A percentile compares a stretch with the other conserved stretches of the same genome.
These are phyloP conservation scores for Colletotrichum siamense DNA, from an alignment of 2,329 filamentous ascomycete species.

Conservation along the genomic window DNA sequence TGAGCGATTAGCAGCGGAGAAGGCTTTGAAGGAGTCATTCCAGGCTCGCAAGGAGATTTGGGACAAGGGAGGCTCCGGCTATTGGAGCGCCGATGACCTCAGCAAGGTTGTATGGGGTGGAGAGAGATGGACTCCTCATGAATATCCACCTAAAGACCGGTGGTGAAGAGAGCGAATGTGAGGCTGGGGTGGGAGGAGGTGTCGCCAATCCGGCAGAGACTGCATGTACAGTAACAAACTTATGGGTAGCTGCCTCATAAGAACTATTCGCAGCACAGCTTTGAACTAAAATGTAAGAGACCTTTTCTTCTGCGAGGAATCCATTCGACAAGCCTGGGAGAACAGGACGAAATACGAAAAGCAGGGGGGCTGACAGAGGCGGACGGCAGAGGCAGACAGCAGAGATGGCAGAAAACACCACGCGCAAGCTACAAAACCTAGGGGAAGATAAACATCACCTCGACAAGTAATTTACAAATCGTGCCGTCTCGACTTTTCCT, in stretches of 20 bases:
- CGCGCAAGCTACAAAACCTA: background rate
- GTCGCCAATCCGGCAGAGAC: no score
- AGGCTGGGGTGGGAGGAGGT: rapidly evolving
- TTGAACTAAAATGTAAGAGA: no score
- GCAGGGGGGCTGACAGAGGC: no score
- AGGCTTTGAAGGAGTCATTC: rapidly evolving
- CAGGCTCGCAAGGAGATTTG: background rate
- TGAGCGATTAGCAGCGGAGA: no score
- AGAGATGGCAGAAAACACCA: background rate
- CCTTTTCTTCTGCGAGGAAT: no score
- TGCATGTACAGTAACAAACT: no score
- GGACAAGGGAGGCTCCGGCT: background rate
- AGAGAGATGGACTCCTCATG: background rate
- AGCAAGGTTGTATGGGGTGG: background rate
- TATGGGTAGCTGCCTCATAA: no score
- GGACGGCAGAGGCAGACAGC: background rate
- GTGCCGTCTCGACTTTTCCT: background rate
- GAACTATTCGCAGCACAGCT: no score
- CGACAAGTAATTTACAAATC: background rate
- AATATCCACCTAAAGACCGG: no score
- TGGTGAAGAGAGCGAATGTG: background rate
- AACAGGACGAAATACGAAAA: no score
- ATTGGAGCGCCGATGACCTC: background rate
- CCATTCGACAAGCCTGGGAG: no score
- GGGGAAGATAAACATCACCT: background rate